These are phyloP conservation scores for Echites panduratus DNA, from an alignment of 257 asterid genomes.

Conservation along the genomic window DNA sequence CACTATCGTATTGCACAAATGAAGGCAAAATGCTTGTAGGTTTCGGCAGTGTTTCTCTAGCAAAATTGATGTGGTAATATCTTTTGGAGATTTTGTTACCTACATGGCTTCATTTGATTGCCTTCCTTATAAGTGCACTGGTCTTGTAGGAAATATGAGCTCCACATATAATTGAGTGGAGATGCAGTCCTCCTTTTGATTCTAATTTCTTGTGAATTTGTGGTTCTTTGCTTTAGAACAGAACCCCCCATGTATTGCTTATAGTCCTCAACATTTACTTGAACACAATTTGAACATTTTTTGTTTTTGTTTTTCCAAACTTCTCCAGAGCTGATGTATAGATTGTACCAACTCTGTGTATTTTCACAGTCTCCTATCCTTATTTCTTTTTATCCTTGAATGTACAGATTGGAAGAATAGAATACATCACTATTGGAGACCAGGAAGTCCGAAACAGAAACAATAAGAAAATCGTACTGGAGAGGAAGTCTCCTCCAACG, in stretches of 20 bases:
- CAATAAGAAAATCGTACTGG: slow-evolving; percentile 49
- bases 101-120: too few species aligned
- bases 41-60: too few species aligned
- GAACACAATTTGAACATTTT: not conserved
- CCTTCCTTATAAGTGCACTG: too few species aligned
- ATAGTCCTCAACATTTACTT: not conserved
- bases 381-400: slow-evolving; percentile 3
- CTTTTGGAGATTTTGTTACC: too few species aligned
- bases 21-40: not conserved
- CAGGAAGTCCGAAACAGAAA: slow-evolving; percentile 54
- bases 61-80: too few species aligned
- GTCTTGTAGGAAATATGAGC: too few species aligned
- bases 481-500: slow-evolving; percentile 61
- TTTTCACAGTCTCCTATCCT: not conserved
- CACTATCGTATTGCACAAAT: not conserved
- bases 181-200: too few species aligned
- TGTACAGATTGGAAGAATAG: slow-evolving; percentile 69
- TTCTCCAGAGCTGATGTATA: not conserved
- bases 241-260: not conserved
- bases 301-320: not conserved
- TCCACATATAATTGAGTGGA: too few species aligned
- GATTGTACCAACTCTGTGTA: not conserved
- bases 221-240: not conserved
- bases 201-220: not conserved
- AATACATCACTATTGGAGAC: slow-evolving; percentile 48